Conservation (phyloP, 2,329 filamentous ascomycete genomes). For the Fusarium piperis region DNA sequence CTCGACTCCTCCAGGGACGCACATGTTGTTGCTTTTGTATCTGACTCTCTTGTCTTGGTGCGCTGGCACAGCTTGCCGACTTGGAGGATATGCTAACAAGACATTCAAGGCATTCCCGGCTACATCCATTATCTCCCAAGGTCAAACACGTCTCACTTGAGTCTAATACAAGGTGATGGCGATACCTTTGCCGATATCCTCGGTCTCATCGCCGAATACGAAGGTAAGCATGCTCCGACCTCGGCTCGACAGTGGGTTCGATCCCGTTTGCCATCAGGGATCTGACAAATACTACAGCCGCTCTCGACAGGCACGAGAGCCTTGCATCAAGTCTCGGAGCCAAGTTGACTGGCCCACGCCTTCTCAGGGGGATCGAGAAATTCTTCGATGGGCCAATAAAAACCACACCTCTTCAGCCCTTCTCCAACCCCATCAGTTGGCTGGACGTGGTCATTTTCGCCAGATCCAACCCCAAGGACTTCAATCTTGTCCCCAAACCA, state of each 20-base stretch:
- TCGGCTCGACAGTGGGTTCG: not conserved
- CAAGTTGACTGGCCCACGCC: slow-evolving; percentile 81
- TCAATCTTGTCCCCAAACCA: slow-evolving; percentile 74
- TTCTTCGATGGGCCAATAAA: slow-evolving; percentile 84
- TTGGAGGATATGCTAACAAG: slow-evolving; percentile 36
- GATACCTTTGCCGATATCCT: slow-evolving; percentile 81
- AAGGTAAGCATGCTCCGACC: slow-evolving; percentile 56
- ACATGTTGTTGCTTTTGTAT: slow-evolving; percentile 37
- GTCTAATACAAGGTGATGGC: slow-evolving; percentile 62
- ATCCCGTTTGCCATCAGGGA: slow-evolving; percentile 10
- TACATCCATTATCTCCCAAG: slow-evolving; percentile 65
- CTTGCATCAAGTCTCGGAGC: slow-evolving; percentile 87
- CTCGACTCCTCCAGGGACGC: slow-evolving; percentile 33
- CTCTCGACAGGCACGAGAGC: slow-evolving; percentile 85
- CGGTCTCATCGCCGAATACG: slow-evolving; percentile 79
- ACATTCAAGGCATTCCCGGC: slow-evolving; percentile 32
- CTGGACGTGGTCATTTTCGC: slow-evolving; percentile 87
- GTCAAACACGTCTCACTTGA: slow-evolving; percentile 55
- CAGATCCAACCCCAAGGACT: slow-evolving; percentile 80
- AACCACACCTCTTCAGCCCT: slow-evolving; percentile 61
- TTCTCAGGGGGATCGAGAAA: slow-evolving; percentile 87
- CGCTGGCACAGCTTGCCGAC: slow-evolving; percentile 26
- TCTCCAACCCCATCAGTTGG: slow-evolving; percentile 76
- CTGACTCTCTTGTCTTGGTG: slow-evolving; percentile 31
- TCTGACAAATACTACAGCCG: slow-evolving; percentile 58